These are phyloP conservation scores for Cladosporium sp. DNA, from an alignment of 2,329 filamentous ascomycete genomes.

Conservation along the genomic window DNA sequence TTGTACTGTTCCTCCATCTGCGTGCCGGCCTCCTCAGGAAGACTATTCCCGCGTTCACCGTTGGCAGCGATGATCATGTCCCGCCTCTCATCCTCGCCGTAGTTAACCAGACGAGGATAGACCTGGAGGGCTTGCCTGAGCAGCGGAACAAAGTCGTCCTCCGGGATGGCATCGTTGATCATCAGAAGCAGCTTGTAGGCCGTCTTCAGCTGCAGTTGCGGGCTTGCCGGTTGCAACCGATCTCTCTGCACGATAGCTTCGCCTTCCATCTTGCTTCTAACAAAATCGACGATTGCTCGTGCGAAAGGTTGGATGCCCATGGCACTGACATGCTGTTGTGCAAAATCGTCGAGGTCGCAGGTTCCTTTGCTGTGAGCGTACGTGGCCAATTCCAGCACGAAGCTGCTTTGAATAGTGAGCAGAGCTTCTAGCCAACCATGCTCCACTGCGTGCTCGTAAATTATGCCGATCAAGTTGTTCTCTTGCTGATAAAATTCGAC, in stretches of 20 bases:
- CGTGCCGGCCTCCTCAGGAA: constrained; percentile 71
- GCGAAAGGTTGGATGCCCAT: constrained; percentile 52
- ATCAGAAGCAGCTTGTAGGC: constrained; percentile 75
- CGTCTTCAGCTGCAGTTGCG: constrained; percentile 57
- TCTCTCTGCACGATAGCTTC: constrained; percentile 70
- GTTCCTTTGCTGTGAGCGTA: constrained; percentile 73
- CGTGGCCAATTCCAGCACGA: constrained; percentile 81
- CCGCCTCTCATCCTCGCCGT: constrained; percentile 67
- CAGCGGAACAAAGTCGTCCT: constrained; percentile 68
- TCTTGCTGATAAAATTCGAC: constrained; percentile 68
- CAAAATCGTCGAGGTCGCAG: constrained; percentile 78
- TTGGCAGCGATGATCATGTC: constrained; percentile 88
- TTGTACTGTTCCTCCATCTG: constrained; percentile 98
- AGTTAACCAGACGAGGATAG: constrained; percentile 93
- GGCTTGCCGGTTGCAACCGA: constrained; percentile 3
- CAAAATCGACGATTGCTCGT: constrained; percentile 67
- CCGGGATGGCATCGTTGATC: constrained; percentile 54
- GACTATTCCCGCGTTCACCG: constrained; percentile 70
- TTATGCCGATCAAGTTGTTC: constrained; percentile 59
- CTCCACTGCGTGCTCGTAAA: constrained; percentile 73
- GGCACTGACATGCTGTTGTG: constrained; percentile 54
- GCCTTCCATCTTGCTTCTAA: constrained; percentile 76
- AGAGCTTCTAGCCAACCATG: constrained; percentile 81
- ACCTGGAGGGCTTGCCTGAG: constrained; percentile 85
- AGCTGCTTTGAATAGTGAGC: constrained; percentile 70